Conservation (phyloP, 2,329 filamentous ascomycete genomes). For the Eurotiales sp. region DNA sequence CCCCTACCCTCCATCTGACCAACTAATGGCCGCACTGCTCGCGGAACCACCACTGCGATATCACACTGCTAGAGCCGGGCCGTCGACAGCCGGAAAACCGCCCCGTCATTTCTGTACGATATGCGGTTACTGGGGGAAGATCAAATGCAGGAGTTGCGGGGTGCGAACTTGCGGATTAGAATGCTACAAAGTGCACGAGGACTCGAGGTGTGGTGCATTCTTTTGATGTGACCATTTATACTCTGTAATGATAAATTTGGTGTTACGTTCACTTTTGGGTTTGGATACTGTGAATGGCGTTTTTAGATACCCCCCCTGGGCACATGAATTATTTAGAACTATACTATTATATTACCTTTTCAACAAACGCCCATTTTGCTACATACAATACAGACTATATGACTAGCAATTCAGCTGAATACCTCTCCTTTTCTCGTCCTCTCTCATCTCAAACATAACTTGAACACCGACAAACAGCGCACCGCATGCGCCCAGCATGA, state of each 20-base stretch:
- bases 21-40: conserved; percentile 43
- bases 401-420: conserved; percentile 81
- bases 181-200: conserved; percentile 47
- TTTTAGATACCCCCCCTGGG: conserved; percentile 4
- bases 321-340: neutral
- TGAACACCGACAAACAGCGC: conserved; percentile 81
- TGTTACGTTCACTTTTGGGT: too few species aligned
- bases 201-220: conserved; percentile 43
- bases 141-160: conserved; percentile 46
- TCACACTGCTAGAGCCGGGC: conserved; percentile 41
- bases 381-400: too few species aligned
- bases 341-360: neutral
- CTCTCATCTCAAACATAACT: conserved; percentile 93
- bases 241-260: too few species aligned
- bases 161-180: conserved; percentile 45
- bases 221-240: too few species aligned
- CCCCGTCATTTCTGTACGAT: conserved; percentile 45
- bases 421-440: conserved; percentile 76
- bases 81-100: conserved; percentile 29
- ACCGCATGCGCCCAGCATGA: conserved; percentile 67
- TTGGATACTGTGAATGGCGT: too few species aligned
- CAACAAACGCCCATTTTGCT: too few species aligned
- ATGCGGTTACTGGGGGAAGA: conserved; percentile 50
- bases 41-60: conserved; percentile 47
- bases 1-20: conserved; percentile 41